Evolutionary conservation across 2,329 filamentous ascomycete genomes (phyloP).

Genomic region (Colletotrichum neosansevieriae): DNA sequence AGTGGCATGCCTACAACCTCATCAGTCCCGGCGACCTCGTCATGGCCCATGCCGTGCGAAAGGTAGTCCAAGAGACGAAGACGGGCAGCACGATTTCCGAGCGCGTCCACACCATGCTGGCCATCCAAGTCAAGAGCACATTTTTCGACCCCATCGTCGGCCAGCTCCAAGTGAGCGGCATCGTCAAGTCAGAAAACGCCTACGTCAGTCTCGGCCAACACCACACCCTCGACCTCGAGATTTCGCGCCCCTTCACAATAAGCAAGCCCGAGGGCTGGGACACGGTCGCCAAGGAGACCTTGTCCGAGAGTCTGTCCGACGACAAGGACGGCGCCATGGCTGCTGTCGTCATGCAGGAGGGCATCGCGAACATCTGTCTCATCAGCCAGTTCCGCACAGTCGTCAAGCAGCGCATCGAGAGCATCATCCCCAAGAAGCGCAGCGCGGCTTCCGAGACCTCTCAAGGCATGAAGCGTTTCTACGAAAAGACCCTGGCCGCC

Average conservation of each 20-base stretch:
- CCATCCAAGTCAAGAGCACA: slow-evolving; percentile 67
- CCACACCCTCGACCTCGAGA: slow-evolving; percentile 81
- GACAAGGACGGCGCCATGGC: slow-evolving; percentile 85
- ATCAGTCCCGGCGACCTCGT: slow-evolving; percentile 66
- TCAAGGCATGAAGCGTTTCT: slow-evolving; percentile 82
- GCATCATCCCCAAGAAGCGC: slow-evolving; percentile 75
- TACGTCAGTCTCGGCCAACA: slow-evolving; percentile 66
- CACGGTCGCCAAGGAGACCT: slow-evolving; percentile 82
- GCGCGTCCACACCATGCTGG: slow-evolving; percentile 69
- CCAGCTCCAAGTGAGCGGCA: slow-evolving; percentile 67
- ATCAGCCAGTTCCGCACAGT: slow-evolving; percentile 86
- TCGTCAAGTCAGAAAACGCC: slow-evolving; percentile 64
- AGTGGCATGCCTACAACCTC: slow-evolving; percentile 73
- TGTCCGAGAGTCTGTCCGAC: slow-evolving; percentile 83
- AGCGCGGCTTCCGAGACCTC: slow-evolving; percentile 73
- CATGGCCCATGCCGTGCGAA: slow-evolving; percentile 67
- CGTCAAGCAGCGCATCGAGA: slow-evolving; percentile 77
- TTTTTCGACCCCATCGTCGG: slow-evolving; percentile 70
- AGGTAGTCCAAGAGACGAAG: slow-evolving; percentile 62
- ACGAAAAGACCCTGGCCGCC: slow-evolving; percentile 79
- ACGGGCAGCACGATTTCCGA: slow-evolving; percentile 61
- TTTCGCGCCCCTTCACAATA: slow-evolving; percentile 88
- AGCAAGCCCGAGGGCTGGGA: slow-evolving; percentile 88
- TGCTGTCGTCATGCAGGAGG: slow-evolving; percentile 94
- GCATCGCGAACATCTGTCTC: slow-evolving; percentile 83